Percentiles rank a stretch among this genome's conserved stretches.
Evolutionary conservation across 345 rosid genomes (phyloP).

Genomic region (Boechera stricta): DNA sequence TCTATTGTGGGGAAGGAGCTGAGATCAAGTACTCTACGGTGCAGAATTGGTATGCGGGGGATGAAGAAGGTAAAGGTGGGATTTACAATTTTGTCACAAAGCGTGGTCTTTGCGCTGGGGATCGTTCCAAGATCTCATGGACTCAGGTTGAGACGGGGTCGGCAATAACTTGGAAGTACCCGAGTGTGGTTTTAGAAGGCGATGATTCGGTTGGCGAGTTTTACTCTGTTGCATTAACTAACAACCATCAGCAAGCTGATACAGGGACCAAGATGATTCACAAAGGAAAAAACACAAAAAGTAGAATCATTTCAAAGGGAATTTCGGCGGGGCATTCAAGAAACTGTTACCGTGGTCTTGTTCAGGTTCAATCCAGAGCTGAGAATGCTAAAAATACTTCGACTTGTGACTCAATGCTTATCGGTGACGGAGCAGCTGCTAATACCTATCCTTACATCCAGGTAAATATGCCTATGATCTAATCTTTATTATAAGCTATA

Average conservation of each 20-base stretch:
- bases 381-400: conserved; percentile 90
- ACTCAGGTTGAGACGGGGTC: conserved; percentile 99
- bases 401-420: conserved; percentile 95
- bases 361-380: conserved; percentile 93
- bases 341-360: conserved; percentile 94
- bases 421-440: conserved; percentile 91
- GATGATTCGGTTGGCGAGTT: conserved; percentile 87
- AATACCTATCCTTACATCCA: conserved; percentile 99
- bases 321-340: conserved; percentile 79
- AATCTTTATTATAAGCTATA: neutral
- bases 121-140: conserved; percentile 89
- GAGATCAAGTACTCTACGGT: conserved; percentile 93
- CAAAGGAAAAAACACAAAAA: conserved; percentile 86
- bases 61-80: conserved; percentile 88
- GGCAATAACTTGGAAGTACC: conserved; percentile 96
- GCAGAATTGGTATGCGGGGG: conserved; percentile 97
- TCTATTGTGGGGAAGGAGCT: conserved; percentile 77
- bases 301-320: conserved; percentile 93
- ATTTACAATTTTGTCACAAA: conserved; percentile 92
- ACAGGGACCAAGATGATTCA: conserved; percentile 97
- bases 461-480: conserved; percentile 43
- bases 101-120: conserved; percentile 89
- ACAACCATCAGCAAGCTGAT: conserved; percentile 89
- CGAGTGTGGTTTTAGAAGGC: conserved; percentile 90
- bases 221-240: conserved; percentile 92